These are phyloP conservation scores for Fusarium sp. DNA, from an alignment of 2,329 filamentous ascomycete genomes.

Conservation along the genomic window DNA sequence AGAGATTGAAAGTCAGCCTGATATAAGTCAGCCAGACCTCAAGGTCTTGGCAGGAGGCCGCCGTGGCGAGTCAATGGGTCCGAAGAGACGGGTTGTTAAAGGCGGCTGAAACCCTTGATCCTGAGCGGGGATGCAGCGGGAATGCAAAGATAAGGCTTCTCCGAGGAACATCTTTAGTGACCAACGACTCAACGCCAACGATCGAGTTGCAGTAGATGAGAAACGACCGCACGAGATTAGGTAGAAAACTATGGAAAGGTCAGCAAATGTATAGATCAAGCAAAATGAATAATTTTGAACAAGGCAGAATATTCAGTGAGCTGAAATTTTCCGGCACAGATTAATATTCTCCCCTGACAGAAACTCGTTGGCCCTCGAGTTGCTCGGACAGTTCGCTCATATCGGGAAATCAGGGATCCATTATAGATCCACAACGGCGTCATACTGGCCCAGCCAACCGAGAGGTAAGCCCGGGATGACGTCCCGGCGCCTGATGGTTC, in stretches of 20 bases:
- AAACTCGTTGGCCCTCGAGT: not conserved
- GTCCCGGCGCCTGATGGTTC: not conserved
- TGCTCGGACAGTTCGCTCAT: constrained; percentile 13
- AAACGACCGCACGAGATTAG: not conserved
- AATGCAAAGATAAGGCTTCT: not conserved
- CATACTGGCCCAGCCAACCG: constrained; percentile 34
- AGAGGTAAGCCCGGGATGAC: constrained; percentile 26
- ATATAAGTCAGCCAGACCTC: not conserved
- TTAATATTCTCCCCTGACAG: not conserved
- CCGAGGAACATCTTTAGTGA: not conserved
- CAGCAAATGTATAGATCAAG: not conserved
- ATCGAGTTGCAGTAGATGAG: not conserved
- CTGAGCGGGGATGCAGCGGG: constrained; percentile 9
- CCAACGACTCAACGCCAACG: not conserved
- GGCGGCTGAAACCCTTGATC: not conserved
- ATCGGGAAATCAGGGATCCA: constrained; percentile 33
- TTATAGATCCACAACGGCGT: constrained; percentile 37
- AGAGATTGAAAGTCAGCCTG: not conserved
- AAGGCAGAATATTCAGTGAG: not conserved
- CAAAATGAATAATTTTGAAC: not conserved
- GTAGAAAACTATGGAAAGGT: not conserved
- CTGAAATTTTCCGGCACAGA: not conserved
- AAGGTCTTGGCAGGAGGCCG: constrained; percentile 25
- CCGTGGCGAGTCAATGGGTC: not conserved
- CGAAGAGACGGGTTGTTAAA: constrained; percentile 18